Conservation (phyloP, 208 protist species). For the Phytomonas francai region DNA sequence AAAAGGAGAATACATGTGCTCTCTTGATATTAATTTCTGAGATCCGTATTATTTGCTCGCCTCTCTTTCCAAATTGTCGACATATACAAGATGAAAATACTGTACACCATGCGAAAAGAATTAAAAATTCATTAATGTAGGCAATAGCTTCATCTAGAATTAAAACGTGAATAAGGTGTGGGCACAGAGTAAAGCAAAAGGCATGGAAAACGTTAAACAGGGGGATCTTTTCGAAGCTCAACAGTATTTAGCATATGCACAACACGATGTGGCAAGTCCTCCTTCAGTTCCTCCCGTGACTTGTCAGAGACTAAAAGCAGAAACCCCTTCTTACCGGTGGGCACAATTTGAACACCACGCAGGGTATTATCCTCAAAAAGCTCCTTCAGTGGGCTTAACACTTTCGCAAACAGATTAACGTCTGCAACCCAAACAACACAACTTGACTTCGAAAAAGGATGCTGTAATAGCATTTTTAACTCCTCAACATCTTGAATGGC, state of each 20-base stretch:
- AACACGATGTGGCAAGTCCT: slow-evolving; percentile 54
- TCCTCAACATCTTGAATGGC: slow-evolving; percentile 12
- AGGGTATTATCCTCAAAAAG: slow-evolving; percentile 60
- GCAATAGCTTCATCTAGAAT: too few relatives aligned
- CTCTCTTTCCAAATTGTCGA: too few relatives aligned
- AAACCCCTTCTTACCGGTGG: slow-evolving; percentile 25
- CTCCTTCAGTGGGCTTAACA: slow-evolving; percentile 55
- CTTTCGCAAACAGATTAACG: slow-evolving; percentile 16
- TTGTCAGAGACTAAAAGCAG: slow-evolving; percentile 35
- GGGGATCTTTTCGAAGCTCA: not conserved
- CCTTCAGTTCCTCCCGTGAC: slow-evolving; percentile 42
- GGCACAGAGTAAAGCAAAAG: not conserved
- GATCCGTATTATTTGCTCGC: too few relatives aligned
- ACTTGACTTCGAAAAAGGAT: slow-evolving; percentile 11
- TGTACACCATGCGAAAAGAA: too few relatives aligned
- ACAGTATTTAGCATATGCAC: slow-evolving; percentile 55
- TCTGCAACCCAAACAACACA: slow-evolving; percentile 57
- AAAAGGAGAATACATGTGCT: too few relatives aligned
- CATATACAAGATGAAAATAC: too few relatives aligned
- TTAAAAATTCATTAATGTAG: too few relatives aligned
- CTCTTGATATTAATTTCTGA: too few relatives aligned
- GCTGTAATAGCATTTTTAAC: slow-evolving; percentile 18
- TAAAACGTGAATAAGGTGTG: too few relatives aligned
- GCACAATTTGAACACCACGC: slow-evolving; percentile 33
- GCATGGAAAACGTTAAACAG: not conserved